These are phyloP conservation scores for Thelephora aurantiotincta DNA, from an alignment of 768 basidiomycete species.

Conservation along the genomic window DNA sequence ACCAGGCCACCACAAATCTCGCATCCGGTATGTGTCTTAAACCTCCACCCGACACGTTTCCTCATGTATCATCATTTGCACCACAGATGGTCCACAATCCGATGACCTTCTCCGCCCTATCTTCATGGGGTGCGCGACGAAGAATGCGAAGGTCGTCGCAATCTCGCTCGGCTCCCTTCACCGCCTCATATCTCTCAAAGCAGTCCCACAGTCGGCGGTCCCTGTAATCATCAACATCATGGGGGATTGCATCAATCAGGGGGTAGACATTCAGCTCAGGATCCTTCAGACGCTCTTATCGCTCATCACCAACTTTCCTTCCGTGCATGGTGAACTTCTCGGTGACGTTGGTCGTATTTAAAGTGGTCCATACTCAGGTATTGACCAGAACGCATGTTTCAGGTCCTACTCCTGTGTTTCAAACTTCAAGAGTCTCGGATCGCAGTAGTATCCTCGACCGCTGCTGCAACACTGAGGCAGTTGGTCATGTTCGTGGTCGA, in stretches of 20 bases:
- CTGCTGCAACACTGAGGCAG: constrained; percentile 90
- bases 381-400: neutral
- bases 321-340: constrained; percentile 65
- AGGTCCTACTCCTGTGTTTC: constrained; percentile 92
- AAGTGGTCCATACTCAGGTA: neutral
- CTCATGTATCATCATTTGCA: neutral
- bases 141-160: constrained; percentile 86
- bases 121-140: constrained; percentile 88
- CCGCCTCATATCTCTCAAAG: constrained; percentile 75
- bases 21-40: constrained; percentile 44
- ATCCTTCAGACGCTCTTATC: constrained; percentile 88
- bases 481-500: constrained; percentile 97
- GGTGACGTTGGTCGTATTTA: constrained; percentile 49
- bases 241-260: constrained; percentile 79
- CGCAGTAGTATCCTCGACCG: constrained; percentile 92
- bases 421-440: constrained; percentile 91
- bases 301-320: constrained; percentile 77
- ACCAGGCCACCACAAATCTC: constrained; percentile 57
- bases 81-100: constrained; percentile 60
- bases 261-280: constrained; percentile 92
- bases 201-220: constrained; percentile 69
- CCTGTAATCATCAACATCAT: constrained; percentile 74
- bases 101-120: constrained; percentile 75
- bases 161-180: constrained; percentile 87
- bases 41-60: neutral